phyloP scores from a whole-genome alignment of 768 basidiomycete genomes.

The Psilocybe tampanensis region DNA sequence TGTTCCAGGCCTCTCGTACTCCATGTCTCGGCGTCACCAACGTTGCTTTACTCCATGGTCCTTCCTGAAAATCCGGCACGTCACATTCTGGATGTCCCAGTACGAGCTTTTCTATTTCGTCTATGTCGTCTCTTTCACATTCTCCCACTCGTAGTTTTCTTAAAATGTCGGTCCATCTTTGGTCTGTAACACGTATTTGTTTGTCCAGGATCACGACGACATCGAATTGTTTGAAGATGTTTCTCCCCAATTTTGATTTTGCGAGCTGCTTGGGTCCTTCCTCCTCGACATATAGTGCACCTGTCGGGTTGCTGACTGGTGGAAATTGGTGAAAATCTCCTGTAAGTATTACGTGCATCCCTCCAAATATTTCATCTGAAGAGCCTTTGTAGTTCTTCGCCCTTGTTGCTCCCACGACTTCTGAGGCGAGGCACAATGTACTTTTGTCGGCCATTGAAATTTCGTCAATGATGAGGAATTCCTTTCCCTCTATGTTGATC shows the following conservation, averaged over 20 bases:
- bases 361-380: conserved; percentile 30
- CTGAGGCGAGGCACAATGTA: conserved; percentile 23
- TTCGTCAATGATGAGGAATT: conserved; percentile 40
- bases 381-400: conserved; percentile 2
- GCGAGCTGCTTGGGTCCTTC: neutral
- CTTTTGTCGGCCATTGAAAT: conserved; percentile 36
- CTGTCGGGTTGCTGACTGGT: neutral
- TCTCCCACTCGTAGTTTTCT: conserved; percentile 10
- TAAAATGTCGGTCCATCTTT: conserved; percentile 32
- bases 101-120: neutral
- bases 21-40: conserved; percentile 40
- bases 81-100: neutral
- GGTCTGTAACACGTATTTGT: conserved; percentile 37
- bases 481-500: conserved; percentile 16
- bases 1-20: conserved; percentile 38
- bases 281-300: neutral
- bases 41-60: conserved; percentile 31
- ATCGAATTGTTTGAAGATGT: conserved; percentile 29
- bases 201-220: conserved; percentile 38
- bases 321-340: conserved; percentile 34
- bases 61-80: neutral
- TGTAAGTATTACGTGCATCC: conserved; percentile 39
- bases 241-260: conserved; percentile 11
- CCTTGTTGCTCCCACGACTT: conserved; percentile 15
- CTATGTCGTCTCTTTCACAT: neutral